Conservation (phyloP, 495 filamentous ascomycete species). For the Peziza echinospora region DNA sequence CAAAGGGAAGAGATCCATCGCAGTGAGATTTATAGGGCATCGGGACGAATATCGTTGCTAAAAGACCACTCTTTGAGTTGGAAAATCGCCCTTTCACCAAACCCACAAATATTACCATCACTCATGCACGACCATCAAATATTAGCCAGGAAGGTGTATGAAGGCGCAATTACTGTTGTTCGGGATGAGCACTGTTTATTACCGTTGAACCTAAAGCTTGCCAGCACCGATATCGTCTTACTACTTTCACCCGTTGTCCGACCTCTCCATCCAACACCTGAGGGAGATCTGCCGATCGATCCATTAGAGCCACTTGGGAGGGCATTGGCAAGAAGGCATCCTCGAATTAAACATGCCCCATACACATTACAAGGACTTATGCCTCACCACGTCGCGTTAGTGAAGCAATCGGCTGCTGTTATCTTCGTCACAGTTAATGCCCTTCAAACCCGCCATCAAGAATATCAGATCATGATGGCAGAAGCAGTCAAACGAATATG, state of each 20-base stretch:
- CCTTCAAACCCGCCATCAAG: slow-evolving; percentile 9
- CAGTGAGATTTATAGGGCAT: slow-evolving; percentile 16
- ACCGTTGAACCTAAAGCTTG: slow-evolving; percentile 13
- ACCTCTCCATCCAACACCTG: slow-evolving; percentile 22
- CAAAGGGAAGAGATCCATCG: slow-evolving; percentile 6
- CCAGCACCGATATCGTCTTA: slow-evolving; percentile 27
- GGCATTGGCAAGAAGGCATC: slow-evolving; percentile 31
- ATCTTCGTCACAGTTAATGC: slow-evolving; percentile 28
- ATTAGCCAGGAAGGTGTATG: slow-evolving; percentile 17
- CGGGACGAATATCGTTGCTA: slow-evolving; percentile 9
- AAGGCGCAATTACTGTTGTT: slow-evolving; percentile 18
- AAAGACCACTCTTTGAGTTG: slow-evolving; percentile 20
- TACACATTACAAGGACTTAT: slow-evolving; percentile 38
- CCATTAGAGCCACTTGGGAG: slow-evolving; percentile 39
- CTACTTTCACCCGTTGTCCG: slow-evolving; percentile 38
- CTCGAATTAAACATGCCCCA: slow-evolving; percentile 37
- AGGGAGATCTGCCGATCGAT: slow-evolving; percentile 22
- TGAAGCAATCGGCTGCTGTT: slow-evolving; percentile 31
- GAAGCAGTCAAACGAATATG: slow-evolving; percentile 17
- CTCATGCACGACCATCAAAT: slow-evolving; percentile 18
- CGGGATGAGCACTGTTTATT: slow-evolving; percentile 18
- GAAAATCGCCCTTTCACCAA: slow-evolving; percentile 17
- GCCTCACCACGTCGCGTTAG: slow-evolving; percentile 35
- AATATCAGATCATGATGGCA: slow-evolving; percentile 15
- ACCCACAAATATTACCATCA: slow-evolving; percentile 11